These are phyloP conservation scores for Hypoxylon sp. DNA, from an alignment of 2,329 filamentous ascomycete genomes.

Conservation along the genomic window DNA sequence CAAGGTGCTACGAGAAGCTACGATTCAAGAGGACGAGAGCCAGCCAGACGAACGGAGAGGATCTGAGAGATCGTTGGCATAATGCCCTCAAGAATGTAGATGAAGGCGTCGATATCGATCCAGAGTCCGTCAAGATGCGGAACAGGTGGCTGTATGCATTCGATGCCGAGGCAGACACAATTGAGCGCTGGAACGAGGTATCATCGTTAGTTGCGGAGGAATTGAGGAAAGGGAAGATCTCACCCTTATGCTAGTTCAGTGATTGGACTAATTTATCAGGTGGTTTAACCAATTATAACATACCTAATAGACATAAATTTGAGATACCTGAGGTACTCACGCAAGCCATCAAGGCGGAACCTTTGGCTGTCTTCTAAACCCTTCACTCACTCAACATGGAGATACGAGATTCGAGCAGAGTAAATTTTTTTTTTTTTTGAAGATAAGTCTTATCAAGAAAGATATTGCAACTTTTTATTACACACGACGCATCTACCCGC, in stretches of 20 bases:
- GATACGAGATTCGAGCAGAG: neutral
- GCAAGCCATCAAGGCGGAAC: too few relatives aligned
- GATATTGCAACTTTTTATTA: too few relatives aligned
- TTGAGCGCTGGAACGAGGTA: constrained; percentile 60
- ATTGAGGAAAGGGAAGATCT: constrained; percentile 56
- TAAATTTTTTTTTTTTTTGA: constrained; percentile 52
- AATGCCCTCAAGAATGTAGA: constrained; percentile 60
- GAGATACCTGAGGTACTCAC: too few relatives aligned
- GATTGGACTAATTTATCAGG: neutral
- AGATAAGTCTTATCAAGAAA: too few relatives aligned
- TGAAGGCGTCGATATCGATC: constrained; percentile 61
- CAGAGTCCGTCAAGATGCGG: constrained; percentile 63
- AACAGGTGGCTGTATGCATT: constrained; percentile 64
- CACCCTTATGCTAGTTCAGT: constrained; percentile 54
- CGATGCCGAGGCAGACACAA: constrained; percentile 62
- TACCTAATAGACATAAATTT: neutral
- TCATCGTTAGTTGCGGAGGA: constrained; percentile 57
- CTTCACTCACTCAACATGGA: too few relatives aligned
- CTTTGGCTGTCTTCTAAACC: too few relatives aligned
- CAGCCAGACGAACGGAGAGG: constrained; percentile 62
- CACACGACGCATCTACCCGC: too few relatives aligned
- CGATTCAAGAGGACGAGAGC: constrained; percentile 59
- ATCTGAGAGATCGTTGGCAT: constrained; percentile 62
- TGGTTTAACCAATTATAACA: neutral
- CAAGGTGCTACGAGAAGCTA: constrained; percentile 61